Evolutionary conservation across 306 rosid genomes (phyloP).

Genomic region (Inga laurina): DNA sequence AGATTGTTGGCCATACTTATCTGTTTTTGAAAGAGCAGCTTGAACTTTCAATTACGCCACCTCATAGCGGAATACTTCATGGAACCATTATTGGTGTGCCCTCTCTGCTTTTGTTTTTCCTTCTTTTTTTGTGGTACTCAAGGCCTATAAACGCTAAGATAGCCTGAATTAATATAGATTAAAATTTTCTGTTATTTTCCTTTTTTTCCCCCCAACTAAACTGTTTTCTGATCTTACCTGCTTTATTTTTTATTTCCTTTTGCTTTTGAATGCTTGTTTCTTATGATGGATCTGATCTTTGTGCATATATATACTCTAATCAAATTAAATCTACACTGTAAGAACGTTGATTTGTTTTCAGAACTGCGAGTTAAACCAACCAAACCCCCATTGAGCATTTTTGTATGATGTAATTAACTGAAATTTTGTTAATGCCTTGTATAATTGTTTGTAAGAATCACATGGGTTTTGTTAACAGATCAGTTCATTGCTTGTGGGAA

Average conservation of each 20-base stretch:
- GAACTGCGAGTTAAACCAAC: not conserved
- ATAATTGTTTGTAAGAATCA: not conserved
- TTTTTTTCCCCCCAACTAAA: not conserved
- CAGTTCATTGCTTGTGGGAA: conserved; percentile 81
- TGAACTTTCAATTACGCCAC: conserved; percentile 56
- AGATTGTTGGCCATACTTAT: conserved; percentile 71
- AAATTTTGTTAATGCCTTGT: not conserved
- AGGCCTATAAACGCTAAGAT: not conserved
- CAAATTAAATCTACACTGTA: not conserved
- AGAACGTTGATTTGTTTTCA: not conserved
- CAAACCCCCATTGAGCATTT: not conserved
- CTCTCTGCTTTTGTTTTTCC: not conserved
- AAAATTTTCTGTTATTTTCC: not conserved
- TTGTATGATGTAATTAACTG: not conserved
- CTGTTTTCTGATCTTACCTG: not conserved
- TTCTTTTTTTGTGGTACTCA: not conserved
- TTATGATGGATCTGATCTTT: not conserved
- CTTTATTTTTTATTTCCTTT: not conserved
- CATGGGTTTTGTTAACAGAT: conserved; percentile 46
- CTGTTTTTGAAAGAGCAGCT: conserved; percentile 80
- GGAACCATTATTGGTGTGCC: conserved; percentile 74
- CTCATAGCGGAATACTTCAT: conserved; percentile 73
- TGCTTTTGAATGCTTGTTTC: not conserved
- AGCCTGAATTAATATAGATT: not conserved
- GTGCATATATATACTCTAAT: not conserved